Evolutionary conservation across 441 rosid species (phyloP), one percentile per base, ranked within the genome.

Genomic region (Corymbia calophylla): DNA sequence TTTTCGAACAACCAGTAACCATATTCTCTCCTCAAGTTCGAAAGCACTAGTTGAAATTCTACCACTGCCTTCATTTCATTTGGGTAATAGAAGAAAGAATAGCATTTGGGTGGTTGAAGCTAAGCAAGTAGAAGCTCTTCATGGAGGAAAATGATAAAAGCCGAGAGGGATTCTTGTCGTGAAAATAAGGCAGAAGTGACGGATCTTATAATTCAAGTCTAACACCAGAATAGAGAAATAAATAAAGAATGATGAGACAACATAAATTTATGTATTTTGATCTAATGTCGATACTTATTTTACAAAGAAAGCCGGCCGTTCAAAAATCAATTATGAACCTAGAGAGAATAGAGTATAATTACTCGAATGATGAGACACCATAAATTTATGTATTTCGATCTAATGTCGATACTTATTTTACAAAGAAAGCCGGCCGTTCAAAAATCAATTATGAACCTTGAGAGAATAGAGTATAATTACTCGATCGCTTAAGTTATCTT

Each of bases 401-500:
- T 4, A 21, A 9, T 23, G 27, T 1, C 13, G 2, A 56, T 0
- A 56, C 62, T 56, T 0, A 56, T 27, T 56, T 56, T 9, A 9
- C 62, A 56, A 21, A 56, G 62, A 56, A 56, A 56, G 62, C 27
- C 29, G 23, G 6, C 62, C 29, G 7, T 21, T 55, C 23, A 8
- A 25, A 55, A 55, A 55, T 55, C 60, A 55, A 55, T 56, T 1
- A 56, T 56, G 23, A 56, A 21, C 60, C 60, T 13, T 11, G 27
- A 5, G 16, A 12, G 66, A 60, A 5, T 3, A 1, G 2, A 11
- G 7, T 5, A 5, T 3, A 60, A 60, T 12, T 12, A 60, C 66
- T 60, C 2, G 0, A 60, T 1, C 0, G 1, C 6, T 60, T 15
- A 60, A 27, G 66, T 60, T 60, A 11, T 29, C 3, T 27, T 12